A percentile compares a stretch with the other conserved stretches of the same genome.
Conservation (phyloP, 2,329 filamentous ascomycete species). For the Fusarium chaquense region DNA sequence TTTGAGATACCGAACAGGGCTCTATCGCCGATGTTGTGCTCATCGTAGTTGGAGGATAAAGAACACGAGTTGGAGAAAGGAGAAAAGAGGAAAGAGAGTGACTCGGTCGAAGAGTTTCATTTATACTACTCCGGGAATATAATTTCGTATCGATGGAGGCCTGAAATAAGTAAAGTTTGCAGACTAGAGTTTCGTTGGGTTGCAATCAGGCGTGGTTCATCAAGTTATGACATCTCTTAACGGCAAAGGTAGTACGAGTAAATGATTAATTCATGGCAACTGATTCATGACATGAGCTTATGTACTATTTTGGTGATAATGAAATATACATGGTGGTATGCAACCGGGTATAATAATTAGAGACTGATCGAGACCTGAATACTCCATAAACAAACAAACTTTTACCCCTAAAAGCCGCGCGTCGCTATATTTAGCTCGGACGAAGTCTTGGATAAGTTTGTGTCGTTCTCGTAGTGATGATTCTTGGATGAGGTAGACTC, state of each 20-base stretch:
- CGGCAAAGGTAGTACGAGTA: neutral
- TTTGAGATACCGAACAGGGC: neutral
- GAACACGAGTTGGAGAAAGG: neutral
- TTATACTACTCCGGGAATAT: neutral
- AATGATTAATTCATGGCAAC: neutral
- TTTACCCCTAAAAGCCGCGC: constrained; percentile 33
- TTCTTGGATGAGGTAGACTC: constrained; percentile 31
- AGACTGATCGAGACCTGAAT: neutral
- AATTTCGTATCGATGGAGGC: neutral
- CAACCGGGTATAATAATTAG: constrained; percentile 37
- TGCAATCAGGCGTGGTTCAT: neutral
- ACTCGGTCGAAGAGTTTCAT: neutral
- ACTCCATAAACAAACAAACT: neutral
- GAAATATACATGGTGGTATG: neutral
- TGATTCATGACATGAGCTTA: neutral
- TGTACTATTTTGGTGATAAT: neutral
- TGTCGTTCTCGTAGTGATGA: constrained; percentile 33
- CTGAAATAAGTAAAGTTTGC: neutral
- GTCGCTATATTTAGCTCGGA: constrained; percentile 45
- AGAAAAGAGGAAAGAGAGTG: neutral
- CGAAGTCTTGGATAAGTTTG: constrained; percentile 44
- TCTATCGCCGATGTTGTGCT: neutral
- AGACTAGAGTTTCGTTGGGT: neutral
- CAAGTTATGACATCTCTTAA: neutral
- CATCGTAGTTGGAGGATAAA: neutral